Base-by-base conservation (phyloP, 768 basidiomycete genomes). In the Xanthoconium stramineum region DNA sequence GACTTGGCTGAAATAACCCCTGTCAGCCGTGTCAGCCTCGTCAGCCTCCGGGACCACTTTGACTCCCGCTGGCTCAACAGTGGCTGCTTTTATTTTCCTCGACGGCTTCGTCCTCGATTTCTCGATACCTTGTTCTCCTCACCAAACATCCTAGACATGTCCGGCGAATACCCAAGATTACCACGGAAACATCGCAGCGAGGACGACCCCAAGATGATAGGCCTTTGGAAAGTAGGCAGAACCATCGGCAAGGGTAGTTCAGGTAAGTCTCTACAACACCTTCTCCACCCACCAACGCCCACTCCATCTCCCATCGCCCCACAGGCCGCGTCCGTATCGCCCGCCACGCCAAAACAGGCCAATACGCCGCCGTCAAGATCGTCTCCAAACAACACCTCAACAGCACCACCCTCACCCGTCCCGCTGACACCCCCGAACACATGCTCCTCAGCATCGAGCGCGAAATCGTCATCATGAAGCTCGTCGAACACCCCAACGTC, bases 381-480 rank as follows among this genome's bases (percentile, higher is more conserved):
- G 88, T 98, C 32, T 85, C 88, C 43, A 95, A 95, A 72, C 77
- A 77, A 30, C 75, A 79, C 51, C 73, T 89, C 54, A 79, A 78
- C 52, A 89, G 88, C 24, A 76, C 91, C 57, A 79, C 82, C 47
- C 15, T 56, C 53, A 11, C 47, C 5, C 83, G 83, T 47, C 81
- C 88, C 13, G 85, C 80, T 14, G 86, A 88, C 54, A 83, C 89
- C 58, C 80, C 87, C 13, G 91, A 93, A 65, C 88, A 87, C 62
- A 83, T 83, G 57, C 80, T 86, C 58, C 82, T 91, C 56, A 84
- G 87, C 47, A 85, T 97, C 58, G 91, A 96, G 71, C 83, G 94
- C 58, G 95, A 98, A 73, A 96, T 97, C 50, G 92, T 95, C 57
- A 87, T 97, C 66, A 95, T 98, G 94, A 98, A 97, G 72, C 84